Percentiles rank a stretch among this genome's conserved stretches.
These are phyloP conservation scores for Lasiosphaeria miniovina DNA, from an alignment of 495 filamentous ascomycete species.

Conservation along the genomic window DNA sequence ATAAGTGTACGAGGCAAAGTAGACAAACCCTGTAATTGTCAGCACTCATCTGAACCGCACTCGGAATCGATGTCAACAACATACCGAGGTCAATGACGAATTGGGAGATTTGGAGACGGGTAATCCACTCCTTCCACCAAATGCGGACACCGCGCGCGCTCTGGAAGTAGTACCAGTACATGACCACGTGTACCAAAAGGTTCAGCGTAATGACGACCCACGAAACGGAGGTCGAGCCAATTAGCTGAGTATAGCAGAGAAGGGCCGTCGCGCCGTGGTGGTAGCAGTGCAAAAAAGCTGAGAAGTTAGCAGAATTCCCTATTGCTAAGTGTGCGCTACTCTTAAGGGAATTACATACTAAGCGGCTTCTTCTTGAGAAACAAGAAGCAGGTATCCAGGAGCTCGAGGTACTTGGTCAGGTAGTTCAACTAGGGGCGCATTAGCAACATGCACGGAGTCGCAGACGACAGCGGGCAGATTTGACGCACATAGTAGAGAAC, in stretches of 20 bases:
- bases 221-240: constrained; percentile 70
- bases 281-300: constrained; percentile 76
- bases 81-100: constrained; percentile 77
- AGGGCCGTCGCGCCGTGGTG: constrained; percentile 81
- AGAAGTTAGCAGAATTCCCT: constrained; percentile 46
- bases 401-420: constrained; percentile 78
- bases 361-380: constrained; percentile 86
- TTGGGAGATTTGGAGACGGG: constrained; percentile 78
- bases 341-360: constrained; percentile 56
- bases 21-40: constrained; percentile 69
- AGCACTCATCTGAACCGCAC: constrained; percentile 7
- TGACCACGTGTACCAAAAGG: constrained; percentile 74
- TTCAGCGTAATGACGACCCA: constrained; percentile 79
- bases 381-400: constrained; percentile 77
- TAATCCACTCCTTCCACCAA: constrained; percentile 93
- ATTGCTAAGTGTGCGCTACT: constrained; percentile 20
- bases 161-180: constrained; percentile 82
- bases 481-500: constrained; percentile 72
- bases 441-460: constrained; percentile 24
- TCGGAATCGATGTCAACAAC: constrained; percentile 15
- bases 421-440: constrained; percentile 67
- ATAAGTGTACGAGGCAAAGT: constrained; percentile 94
- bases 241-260: constrained; percentile 81
- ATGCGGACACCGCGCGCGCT: constrained; percentile 74
- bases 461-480: background rate